Conservation (phyloP, 2,329 filamentous ascomycete species). For the Pseudogymnoascus sp. region DNA sequence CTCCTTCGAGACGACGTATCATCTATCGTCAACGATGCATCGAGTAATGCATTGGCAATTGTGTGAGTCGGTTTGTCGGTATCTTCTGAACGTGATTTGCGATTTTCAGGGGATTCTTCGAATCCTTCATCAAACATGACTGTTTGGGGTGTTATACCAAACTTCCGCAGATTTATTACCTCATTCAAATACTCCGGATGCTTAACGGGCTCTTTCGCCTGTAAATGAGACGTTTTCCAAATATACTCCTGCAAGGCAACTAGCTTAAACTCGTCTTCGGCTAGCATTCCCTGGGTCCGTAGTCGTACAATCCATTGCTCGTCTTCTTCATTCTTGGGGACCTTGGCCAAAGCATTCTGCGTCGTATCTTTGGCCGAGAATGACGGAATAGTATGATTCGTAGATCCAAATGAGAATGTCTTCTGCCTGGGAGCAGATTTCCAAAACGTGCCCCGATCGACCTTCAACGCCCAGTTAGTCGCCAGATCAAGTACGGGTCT, state of each 20-base stretch:
- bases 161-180: constrained; percentile 64
- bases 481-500: constrained; percentile 78
- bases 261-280: constrained; percentile 84
- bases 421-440: constrained; percentile 62
- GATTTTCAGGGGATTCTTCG: constrained; percentile 37
- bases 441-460: constrained; percentile 82
- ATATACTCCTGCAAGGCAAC: constrained; percentile 83
- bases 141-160: constrained; percentile 75
- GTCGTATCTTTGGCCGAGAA: constrained; percentile 49
- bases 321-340: constrained; percentile 80
- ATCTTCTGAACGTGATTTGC: constrained; percentile 29
- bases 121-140: constrained; percentile 82
- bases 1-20: constrained; percentile 49
- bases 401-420: constrained; percentile 57
- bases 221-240: constrained; percentile 72
- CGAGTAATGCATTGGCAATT: constrained; percentile 81
- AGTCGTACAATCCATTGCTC: constrained; percentile 85
- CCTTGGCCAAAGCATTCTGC: constrained; percentile 49
- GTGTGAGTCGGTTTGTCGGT: constrained; percentile 51
- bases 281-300: constrained; percentile 69
- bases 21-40: constrained; percentile 84
- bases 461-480: constrained; percentile 73
- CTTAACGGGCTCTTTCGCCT: constrained; percentile 37
- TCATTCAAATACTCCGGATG: constrained; percentile 47
- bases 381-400: constrained; percentile 42